Conservation (phyloP, 179 eudicot genomes). For the Camellia oleifera region DNA sequence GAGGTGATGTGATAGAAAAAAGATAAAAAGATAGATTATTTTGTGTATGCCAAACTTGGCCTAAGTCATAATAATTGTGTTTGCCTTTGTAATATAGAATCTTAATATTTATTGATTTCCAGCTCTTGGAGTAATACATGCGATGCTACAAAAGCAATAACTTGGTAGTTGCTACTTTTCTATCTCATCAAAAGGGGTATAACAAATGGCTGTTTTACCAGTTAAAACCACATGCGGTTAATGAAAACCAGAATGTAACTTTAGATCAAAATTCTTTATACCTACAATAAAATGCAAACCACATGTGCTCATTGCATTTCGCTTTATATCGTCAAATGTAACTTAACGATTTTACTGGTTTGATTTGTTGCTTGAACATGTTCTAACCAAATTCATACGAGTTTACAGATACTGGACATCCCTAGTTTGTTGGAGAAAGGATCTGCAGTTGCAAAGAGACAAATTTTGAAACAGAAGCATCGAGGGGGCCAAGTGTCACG, state of each 20-base stretch:
- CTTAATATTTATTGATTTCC: too few relatives aligned
- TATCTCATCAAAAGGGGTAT: not conserved
- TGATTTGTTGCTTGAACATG: not conserved
- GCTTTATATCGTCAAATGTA: too few relatives aligned
- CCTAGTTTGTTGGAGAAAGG: constrained; percentile 83
- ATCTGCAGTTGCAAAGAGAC: constrained; percentile 64
- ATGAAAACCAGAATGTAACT: not conserved
- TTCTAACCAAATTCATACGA: not conserved
- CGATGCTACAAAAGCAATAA: not conserved
- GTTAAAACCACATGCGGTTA: not conserved
- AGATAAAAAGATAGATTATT: too few relatives aligned
- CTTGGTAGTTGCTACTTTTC: not conserved
- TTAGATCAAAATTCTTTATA: too few relatives aligned
- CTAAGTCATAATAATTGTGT: too few relatives aligned
- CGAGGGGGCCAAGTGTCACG: not conserved
- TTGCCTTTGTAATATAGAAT: too few relatives aligned
- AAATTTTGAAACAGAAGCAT: constrained; percentile 56
- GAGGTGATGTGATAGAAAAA: too few relatives aligned
- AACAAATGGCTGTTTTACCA: not conserved
- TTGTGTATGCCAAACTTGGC: too few relatives aligned
- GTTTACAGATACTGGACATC: constrained; percentile 67
- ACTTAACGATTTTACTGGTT: not conserved
- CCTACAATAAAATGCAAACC: too few relatives aligned
- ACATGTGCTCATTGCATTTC: too few relatives aligned
- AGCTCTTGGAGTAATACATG: not conserved